Conservation (phyloP, 2,329 filamentous ascomycete species). For the Scedosporium apiospermum region DNA sequence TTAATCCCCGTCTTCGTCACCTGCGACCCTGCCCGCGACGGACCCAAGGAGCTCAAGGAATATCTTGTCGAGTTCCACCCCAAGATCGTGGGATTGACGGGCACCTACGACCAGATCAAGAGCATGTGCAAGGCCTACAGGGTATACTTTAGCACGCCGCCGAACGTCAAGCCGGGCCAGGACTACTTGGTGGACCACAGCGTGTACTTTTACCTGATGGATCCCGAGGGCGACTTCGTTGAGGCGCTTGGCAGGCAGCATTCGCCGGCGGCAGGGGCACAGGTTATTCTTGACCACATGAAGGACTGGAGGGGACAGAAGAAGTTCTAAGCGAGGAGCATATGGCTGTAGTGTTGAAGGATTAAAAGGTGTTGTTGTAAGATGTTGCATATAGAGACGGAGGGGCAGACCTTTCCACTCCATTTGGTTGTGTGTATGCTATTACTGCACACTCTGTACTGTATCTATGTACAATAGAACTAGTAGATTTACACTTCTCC, state of each 20-base stretch:
- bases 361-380: background rate
- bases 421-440: background rate
- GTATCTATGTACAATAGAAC: background rate
- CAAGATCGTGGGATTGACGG: constrained; percentile 78
- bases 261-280: constrained; percentile 75
- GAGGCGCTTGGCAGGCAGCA: constrained; percentile 94
- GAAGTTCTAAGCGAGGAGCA: constrained; percentile 11
- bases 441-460: background rate
- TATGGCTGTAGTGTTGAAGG: background rate
- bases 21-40: constrained; percentile 89
- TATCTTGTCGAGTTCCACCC: constrained; percentile 90
- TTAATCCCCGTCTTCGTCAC: constrained; percentile 85
- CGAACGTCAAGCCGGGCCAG: constrained; percentile 80
- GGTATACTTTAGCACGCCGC: constrained; percentile 93
- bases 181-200: constrained; percentile 98
- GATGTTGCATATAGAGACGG: background rate
- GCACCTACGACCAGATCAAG: constrained; percentile 90
- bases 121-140: constrained; percentile 89
- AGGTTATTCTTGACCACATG: constrained; percentile 78
- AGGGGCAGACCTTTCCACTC: constrained; percentile 1
- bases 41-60: constrained; percentile 69
- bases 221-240: constrained; percentile 95
- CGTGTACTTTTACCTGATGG: constrained; percentile 99
- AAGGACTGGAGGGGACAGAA: constrained; percentile 42
- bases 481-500: background rate